These are phyloP conservation scores for Termitomyces sp. DNA, from an alignment of 768 basidiomycete genomes.

Conservation along the genomic window DNA sequence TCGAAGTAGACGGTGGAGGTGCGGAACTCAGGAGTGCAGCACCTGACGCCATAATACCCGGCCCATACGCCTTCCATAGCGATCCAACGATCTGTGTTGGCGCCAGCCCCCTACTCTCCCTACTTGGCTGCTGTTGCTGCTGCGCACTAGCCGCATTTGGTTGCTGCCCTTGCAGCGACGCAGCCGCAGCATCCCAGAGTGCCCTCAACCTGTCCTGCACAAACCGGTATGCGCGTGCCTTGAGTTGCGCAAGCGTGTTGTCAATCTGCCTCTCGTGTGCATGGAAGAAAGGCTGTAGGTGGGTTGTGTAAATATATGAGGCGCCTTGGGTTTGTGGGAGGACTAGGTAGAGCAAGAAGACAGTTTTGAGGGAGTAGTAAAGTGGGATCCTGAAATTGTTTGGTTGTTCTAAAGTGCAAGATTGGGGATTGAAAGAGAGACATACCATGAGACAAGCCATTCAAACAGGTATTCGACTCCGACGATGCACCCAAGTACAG, in stretches of 20 bases:
- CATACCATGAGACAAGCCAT: constrained; percentile 84
- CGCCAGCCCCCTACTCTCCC: constrained; percentile 31
- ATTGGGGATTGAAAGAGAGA: constrained; percentile 7
- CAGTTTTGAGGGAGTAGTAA: constrained; percentile 75
- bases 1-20: background rate
- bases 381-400: constrained; percentile 62
- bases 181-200: constrained; percentile 60
- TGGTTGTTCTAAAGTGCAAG: constrained; percentile 19
- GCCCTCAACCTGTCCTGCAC: constrained; percentile 57
- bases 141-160: constrained; percentile 27
- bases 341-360: constrained; percentile 85
- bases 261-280: constrained; percentile 85
- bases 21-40: constrained; percentile 51
- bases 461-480: constrained; percentile 80
- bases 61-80: constrained; percentile 79
- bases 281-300: constrained; percentile 80
- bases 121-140: constrained; percentile 22
- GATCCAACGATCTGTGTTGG: constrained; percentile 60
- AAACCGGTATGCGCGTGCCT: constrained; percentile 52
- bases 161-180: constrained; percentile 27
- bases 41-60: constrained; percentile 62
- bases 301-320: constrained; percentile 73
- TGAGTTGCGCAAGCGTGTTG: constrained; percentile 61
- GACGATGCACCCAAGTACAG: constrained; percentile 78
- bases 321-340: constrained; percentile 88